A percentile compares a stretch with the other conserved stretches of the same genome.
phyloP scores from a whole-genome alignment of 306 rosid genomes.

The Castanea mollissima region DNA sequence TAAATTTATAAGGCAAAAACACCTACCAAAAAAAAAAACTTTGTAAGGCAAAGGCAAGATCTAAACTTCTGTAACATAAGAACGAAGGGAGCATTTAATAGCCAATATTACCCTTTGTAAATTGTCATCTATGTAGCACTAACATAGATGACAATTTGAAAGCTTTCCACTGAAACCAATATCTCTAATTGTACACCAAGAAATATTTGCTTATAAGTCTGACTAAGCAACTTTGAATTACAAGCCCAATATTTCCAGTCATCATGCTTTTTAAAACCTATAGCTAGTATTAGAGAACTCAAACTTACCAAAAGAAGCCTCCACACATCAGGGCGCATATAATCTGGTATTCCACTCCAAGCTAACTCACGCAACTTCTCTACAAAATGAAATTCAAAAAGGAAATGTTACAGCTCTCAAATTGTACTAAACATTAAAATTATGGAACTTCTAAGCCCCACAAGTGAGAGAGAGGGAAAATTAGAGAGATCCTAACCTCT shows the following conservation, averaged over 20 bases:
- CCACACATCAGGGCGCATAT: constrained; percentile 92
- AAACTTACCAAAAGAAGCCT: constrained; percentile 89
- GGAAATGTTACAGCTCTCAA: constrained; percentile 5
- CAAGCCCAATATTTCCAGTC: neutral
- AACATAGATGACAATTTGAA: too few species aligned
- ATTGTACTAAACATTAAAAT: neutral
- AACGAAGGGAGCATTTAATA: too few species aligned
- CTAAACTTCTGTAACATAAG: too few species aligned
- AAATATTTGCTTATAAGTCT: neutral
- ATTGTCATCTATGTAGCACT: too few species aligned
- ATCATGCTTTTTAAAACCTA: neutral
- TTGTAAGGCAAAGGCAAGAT: too few species aligned
- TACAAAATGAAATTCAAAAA: constrained; percentile 33
- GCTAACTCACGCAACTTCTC: constrained; percentile 93
- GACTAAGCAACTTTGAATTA: too few species aligned
- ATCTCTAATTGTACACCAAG: too few species aligned
- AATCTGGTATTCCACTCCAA: constrained; percentile 91
- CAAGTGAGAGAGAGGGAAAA: neutral
- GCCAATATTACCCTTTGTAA: too few species aligned
- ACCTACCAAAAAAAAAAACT: too few species aligned
- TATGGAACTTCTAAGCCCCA: neutral
- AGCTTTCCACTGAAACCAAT: too few species aligned
- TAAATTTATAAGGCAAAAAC: too few species aligned
- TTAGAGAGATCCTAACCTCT: neutral
- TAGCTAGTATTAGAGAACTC: neutral